phyloP scores from a whole-genome alignment of 768 basidiomycete species.

The Mycena sanguinolenta region DNA sequence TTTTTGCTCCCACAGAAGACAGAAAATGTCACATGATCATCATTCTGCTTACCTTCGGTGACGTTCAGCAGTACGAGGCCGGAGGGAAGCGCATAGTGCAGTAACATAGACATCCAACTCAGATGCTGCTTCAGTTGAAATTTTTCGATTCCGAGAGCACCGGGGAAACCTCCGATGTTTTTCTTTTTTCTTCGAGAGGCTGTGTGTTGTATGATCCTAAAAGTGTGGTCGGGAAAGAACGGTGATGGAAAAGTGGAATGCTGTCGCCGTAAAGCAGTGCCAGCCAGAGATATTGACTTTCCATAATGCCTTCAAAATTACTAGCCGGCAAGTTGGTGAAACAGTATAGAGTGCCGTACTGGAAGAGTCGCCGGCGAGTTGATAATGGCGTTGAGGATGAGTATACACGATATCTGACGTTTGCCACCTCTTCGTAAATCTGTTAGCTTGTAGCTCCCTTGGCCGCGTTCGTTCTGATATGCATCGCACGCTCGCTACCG shows the following conservation, averaged over 20 bases:
- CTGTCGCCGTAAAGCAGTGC: slow-evolving; percentile 24
- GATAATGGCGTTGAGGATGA: slow-evolving; percentile 25
- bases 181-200: slow-evolving; percentile 6
- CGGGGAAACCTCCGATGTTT: neutral
- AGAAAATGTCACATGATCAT: slow-evolving; percentile 13
- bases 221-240: neutral
- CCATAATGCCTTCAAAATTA: slow-evolving; percentile 2
- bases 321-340: slow-evolving; percentile 26
- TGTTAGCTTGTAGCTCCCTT: slow-evolving; percentile 26
- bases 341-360: slow-evolving; percentile 26
- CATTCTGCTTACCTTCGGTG: neutral
- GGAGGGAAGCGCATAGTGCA: neutral
- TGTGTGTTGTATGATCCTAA: slow-evolving; percentile 28
- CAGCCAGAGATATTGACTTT: neutral
- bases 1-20: neutral
- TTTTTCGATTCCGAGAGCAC: neutral
- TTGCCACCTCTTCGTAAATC: slow-evolving; percentile 17
- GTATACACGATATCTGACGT: slow-evolving; percentile 34
- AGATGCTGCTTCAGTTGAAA: neutral
- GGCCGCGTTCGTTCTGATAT: slow-evolving; percentile 27
- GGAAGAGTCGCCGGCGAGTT: slow-evolving; percentile 24
- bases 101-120: neutral
- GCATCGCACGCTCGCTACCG: slow-evolving; percentile 28
- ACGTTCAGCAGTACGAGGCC: neutral
- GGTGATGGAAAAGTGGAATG: slow-evolving; percentile 5